Percentiles rank a stretch among this genome's conserved stretches.
Conservation (phyloP, 192 early-diverging fungal species). For the Thamnidium elegans region DNA sequence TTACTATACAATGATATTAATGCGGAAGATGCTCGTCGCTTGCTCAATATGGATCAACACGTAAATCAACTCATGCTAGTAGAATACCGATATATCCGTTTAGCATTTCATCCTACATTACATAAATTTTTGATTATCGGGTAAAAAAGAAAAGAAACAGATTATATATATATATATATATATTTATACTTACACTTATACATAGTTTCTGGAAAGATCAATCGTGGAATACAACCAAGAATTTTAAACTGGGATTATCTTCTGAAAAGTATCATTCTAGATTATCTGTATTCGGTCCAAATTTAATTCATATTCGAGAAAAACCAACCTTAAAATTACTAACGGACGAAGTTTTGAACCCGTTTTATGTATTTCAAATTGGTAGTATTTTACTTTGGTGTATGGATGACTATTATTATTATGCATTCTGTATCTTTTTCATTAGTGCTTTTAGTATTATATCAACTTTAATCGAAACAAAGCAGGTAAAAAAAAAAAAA, state of each 20-base stretch:
- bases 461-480: slow-evolving; percentile 77
- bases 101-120: slow-evolving; percentile 49
- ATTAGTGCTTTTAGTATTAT: slow-evolving; percentile 80
- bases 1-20: slow-evolving; percentile 1
- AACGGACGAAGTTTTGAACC: slow-evolving; percentile 73
- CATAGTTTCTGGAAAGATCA: slow-evolving; percentile 51
- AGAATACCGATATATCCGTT: slow-evolving; percentile 55
- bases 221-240: slow-evolving; percentile 41
- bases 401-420: slow-evolving; percentile 93
- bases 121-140: slow-evolving; percentile 44
- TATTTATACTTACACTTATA: background rate
- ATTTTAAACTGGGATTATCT: slow-evolving; percentile 50
- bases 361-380: slow-evolving; percentile 82
- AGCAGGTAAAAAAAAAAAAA: slow-evolving; percentile 31
- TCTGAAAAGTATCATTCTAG: slow-evolving; percentile 55
- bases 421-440: slow-evolving; percentile 87
- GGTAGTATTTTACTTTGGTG: slow-evolving; percentile 79
- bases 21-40: slow-evolving; percentile 9
- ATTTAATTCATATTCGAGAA: slow-evolving; percentile 71
- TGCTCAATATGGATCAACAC: slow-evolving; percentile 25
- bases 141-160: too few relatives aligned
- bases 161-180: too few relatives aligned
- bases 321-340: slow-evolving; percentile 60
- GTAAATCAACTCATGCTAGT: slow-evolving; percentile 45
- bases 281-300: slow-evolving; percentile 65